Conservation (phyloP, 2,329 filamentous ascomycete genomes). For the Paradendryphiella salina region DNA sequence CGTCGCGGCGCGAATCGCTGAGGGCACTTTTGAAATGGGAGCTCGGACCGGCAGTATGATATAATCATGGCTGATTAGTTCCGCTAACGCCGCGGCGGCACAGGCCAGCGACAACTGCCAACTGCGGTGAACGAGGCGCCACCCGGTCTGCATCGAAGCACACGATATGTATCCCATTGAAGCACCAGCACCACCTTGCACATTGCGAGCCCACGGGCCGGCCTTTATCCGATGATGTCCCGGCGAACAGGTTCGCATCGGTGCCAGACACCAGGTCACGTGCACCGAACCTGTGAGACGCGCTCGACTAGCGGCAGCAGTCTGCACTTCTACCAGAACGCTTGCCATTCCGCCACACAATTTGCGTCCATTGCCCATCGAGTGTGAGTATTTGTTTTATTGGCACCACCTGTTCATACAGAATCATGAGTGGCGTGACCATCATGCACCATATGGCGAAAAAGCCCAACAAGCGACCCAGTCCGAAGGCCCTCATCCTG, state of each 20-base stretch:
- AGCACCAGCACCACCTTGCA: background rate
- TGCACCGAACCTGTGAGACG: background rate
- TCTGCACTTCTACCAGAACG: too few relatives aligned
- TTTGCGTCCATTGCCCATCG: too few relatives aligned
- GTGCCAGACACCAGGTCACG: background rate
- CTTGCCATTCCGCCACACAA: too few relatives aligned
- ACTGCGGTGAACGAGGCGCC: background rate
- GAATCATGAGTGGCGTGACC: too few relatives aligned
- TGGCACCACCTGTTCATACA: too few relatives aligned
- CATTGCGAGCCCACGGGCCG: constrained; percentile 9
- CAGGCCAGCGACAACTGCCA: background rate
- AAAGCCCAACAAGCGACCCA: too few relatives aligned
- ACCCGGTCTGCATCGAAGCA: too few relatives aligned
- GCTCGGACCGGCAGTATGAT: constrained; percentile 18
- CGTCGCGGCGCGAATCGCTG: constrained; percentile 6
- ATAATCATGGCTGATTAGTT: constrained; percentile 13
- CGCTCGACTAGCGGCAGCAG: background rate
- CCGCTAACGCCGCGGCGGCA: constrained; percentile 11
- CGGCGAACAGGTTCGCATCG: background rate
- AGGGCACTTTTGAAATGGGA: constrained; percentile 10
- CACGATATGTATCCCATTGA: background rate
- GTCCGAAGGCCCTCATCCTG: too few relatives aligned
- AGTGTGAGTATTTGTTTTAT: too few relatives aligned
- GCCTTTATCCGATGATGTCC: background rate
- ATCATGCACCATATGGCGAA: too few relatives aligned